Conservation (phyloP, 2,329 filamentous ascomycete species). For the Huntiella omanensis region DNA sequence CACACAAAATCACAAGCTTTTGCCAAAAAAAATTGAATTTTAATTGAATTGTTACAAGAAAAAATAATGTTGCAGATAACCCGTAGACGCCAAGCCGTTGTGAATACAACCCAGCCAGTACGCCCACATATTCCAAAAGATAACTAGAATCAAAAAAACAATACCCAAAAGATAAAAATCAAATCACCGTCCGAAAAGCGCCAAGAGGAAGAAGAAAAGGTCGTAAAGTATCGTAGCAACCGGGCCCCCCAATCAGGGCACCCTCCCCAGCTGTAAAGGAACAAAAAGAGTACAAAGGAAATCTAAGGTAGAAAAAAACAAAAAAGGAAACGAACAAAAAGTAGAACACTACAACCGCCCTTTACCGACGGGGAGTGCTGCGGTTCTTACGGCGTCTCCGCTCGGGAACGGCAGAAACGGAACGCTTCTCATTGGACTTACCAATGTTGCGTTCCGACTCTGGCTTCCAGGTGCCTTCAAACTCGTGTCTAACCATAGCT, state of each 20-base stretch:
- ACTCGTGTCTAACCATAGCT: conserved; percentile 95
- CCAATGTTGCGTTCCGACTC: conserved; percentile 54
- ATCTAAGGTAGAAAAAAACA: not conserved
- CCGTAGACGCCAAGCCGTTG: not conserved
- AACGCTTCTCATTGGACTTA: conserved; percentile 15
- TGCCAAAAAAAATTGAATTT: not conserved
- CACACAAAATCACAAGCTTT: not conserved
- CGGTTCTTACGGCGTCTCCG: conserved; percentile 1
- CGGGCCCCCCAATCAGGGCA: not conserved
- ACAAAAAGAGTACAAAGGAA: not conserved
- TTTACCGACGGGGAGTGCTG: not conserved
- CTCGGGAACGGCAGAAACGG: not conserved
- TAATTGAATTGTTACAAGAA: not conserved
- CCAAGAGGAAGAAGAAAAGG: too few relatives aligned
- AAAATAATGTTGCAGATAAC: conserved; percentile 6
- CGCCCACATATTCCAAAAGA: not conserved
- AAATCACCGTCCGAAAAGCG: not conserved
- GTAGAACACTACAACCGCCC: not conserved
- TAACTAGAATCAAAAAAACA: not conserved
- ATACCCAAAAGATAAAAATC: not conserved
- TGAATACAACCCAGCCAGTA: not conserved
- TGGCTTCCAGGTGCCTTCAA: conserved; percentile 82
- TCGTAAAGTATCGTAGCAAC: too few relatives aligned
- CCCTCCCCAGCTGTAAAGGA: not conserved
- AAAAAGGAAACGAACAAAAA: not conserved